A percentile compares a stretch with the other conserved stretches of the same genome.
Evolutionary conservation across 2,329 filamentous ascomycete genomes (phyloP).

Genomic region (Exophiala sp.): DNA sequence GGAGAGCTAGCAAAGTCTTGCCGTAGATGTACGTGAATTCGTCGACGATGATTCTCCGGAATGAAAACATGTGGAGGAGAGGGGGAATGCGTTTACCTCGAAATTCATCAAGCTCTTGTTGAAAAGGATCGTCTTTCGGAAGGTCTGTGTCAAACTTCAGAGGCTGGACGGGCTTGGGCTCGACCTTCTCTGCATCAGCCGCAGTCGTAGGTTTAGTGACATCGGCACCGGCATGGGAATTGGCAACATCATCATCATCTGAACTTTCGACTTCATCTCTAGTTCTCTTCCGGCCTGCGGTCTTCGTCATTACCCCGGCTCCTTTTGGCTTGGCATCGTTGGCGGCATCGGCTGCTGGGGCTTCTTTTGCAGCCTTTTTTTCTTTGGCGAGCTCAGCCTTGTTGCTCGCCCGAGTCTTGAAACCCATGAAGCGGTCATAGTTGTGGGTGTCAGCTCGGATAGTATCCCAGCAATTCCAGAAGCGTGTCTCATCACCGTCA

Average conservation of each 20-base stretch:
- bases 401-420: slow-evolving; percentile 4
- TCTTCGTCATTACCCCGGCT: neutral
- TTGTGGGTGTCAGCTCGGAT: neutral
- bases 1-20: slow-evolving; percentile 40
- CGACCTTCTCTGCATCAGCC: neutral
- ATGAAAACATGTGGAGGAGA: slow-evolving; percentile 56
- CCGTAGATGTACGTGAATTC: slow-evolving; percentile 56
- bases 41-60: slow-evolving; percentile 57
- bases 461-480: slow-evolving; percentile 18
- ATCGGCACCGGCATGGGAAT: too few relatives aligned
- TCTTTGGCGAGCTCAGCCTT: neutral
- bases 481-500: neutral
- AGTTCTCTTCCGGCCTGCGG: neutral
- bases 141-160: neutral
- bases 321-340: neutral
- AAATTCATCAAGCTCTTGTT: slow-evolving; percentile 9
- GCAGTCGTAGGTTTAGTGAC: neutral
- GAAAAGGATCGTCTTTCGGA: neutral
- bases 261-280: neutral
- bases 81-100: slow-evolving; percentile 33
- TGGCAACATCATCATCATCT: neutral
- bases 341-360: neutral
- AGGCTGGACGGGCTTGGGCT: neutral
- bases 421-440: slow-evolving; percentile 14
- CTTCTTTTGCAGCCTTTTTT: neutral